Conservation (phyloP, 2,329 filamentous ascomycete genomes). For the Ramichloridium luteum region DNA sequence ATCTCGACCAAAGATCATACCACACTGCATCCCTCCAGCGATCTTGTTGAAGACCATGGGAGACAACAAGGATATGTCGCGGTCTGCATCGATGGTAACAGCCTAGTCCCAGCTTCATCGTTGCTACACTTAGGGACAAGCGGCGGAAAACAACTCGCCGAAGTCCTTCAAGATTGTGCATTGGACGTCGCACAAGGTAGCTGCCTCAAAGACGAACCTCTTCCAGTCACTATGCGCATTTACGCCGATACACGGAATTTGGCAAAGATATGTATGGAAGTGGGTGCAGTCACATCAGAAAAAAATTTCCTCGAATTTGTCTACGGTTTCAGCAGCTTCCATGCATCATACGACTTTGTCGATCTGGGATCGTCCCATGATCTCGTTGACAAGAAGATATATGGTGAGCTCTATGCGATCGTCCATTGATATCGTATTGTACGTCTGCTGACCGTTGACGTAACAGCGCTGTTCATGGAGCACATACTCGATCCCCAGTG, state of each 20-base stretch:
- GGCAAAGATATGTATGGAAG: not conserved
- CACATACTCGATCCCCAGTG: slow-evolving; percentile 47
- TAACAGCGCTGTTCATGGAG: slow-evolving; percentile 42
- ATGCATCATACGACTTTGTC: slow-evolving; percentile 49
- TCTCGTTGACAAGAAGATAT: slow-evolving; percentile 46
- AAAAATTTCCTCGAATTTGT: not conserved
- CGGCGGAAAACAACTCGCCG: slow-evolving; percentile 45
- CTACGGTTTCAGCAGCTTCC: not conserved
- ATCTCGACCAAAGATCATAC: too few species aligned
- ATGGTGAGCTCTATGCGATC: too few species aligned
- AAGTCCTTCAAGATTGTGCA: slow-evolving; percentile 39
- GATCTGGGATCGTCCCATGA: slow-evolving; percentile 49
- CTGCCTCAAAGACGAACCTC: slow-evolving; percentile 19
- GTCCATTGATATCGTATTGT: too few species aligned
- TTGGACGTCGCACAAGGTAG: slow-evolving; percentile 29
- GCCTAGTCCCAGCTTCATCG: slow-evolving; percentile 33
- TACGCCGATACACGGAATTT: not conserved
- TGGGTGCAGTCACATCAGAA: not conserved
- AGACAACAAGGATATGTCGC: too few species aligned
- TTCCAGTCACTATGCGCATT: not conserved
- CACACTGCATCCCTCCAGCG: too few species aligned
- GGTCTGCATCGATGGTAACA: slow-evolving; percentile 50
- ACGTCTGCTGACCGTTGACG: slow-evolving; percentile 6
- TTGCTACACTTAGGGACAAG: slow-evolving; percentile 28
- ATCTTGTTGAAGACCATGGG: too few species aligned